Evolutionary conservation across 2,329 filamentous ascomycete species (phyloP).

Genomic region (Fusarium mexicanum): DNA sequence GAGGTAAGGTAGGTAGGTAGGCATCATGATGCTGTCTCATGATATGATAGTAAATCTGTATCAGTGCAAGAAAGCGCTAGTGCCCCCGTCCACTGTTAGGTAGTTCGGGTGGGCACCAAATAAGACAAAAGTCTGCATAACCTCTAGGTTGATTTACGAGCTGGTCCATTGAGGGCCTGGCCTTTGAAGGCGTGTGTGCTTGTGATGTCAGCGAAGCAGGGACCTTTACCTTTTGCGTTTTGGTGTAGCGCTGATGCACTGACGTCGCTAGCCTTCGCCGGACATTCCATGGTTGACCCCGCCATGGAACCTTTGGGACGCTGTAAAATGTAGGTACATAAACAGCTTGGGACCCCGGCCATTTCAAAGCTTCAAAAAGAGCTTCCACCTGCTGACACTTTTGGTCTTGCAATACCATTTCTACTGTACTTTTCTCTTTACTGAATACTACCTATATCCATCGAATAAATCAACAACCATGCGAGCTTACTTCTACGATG

Average conservation of each 20-base stretch:
- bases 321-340: slow-evolving; percentile 17
- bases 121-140: background rate
- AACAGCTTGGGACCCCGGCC: slow-evolving; percentile 15
- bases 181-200: slow-evolving; percentile 5
- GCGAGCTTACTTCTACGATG: slow-evolving; percentile 69
- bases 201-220: slow-evolving; percentile 32
- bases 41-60: background rate
- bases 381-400: slow-evolving; percentile 9
- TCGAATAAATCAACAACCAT: slow-evolving; percentile 50
- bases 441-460: background rate
- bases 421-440: background rate
- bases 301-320: slow-evolving; percentile 26
- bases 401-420: background rate
- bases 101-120: background rate
- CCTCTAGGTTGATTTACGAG: background rate
- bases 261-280: slow-evolving; percentile 38
- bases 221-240: slow-evolving; percentile 14
- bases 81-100: background rate
- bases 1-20: background rate
- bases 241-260: slow-evolving; percentile 35
- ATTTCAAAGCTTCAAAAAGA: slow-evolving; percentile 20
- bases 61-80: background rate
- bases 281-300: slow-evolving; percentile 34
- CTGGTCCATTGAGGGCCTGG: background rate
- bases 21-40: slow-evolving; percentile 17